These are phyloP conservation scores for Spiraea crenata DNA, from an alignment of 331 rosid genomes.

Conservation along the genomic window DNA sequence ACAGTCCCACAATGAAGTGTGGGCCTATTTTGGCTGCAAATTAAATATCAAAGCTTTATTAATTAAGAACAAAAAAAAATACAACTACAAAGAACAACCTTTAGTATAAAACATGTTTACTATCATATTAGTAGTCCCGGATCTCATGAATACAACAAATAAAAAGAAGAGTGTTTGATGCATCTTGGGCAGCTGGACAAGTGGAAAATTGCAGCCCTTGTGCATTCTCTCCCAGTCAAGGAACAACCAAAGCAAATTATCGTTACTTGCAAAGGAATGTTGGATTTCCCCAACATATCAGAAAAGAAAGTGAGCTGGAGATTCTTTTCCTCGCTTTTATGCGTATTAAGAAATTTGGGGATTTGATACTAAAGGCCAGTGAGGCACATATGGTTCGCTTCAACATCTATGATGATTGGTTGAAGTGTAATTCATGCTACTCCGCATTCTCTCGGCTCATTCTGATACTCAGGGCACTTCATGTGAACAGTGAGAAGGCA, in stretches of 20 bases:
- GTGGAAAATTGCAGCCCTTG: constrained; percentile 99
- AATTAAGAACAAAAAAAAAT: too few relatives aligned
- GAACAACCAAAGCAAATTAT: constrained; percentile 97
- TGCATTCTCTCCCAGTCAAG: constrained; percentile 92
- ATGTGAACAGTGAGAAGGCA: constrained; percentile 95
- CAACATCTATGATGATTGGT: constrained; percentile 98
- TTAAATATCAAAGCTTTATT: too few relatives aligned
- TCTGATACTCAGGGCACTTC: constrained; percentile 88
- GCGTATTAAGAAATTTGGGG: constrained; percentile 97
- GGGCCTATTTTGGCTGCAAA: too few relatives aligned
- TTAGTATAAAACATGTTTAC: too few relatives aligned
- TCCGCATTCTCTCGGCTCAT: constrained; percentile 97
- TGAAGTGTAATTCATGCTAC: constrained; percentile 92
- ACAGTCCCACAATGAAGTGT: too few relatives aligned
- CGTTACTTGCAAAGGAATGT: constrained; percentile 96
- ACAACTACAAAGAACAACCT: too few relatives aligned
- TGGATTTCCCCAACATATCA: constrained; percentile 93
- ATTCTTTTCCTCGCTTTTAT: constrained; percentile 96
- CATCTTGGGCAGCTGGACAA: constrained; percentile 99
- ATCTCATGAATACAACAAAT: not conserved
- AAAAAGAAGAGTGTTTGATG: constrained; percentile 29
- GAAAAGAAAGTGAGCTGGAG: constrained; percentile 97
- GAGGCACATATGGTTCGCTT: constrained; percentile 98
- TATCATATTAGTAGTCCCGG: not conserved
- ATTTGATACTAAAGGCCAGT: constrained; percentile 87